Percentiles rank a stretch among this genome's conserved stretches.
Conservation (phyloP, 2,329 filamentous ascomycete genomes). For the Microcyclosporella mali region DNA sequence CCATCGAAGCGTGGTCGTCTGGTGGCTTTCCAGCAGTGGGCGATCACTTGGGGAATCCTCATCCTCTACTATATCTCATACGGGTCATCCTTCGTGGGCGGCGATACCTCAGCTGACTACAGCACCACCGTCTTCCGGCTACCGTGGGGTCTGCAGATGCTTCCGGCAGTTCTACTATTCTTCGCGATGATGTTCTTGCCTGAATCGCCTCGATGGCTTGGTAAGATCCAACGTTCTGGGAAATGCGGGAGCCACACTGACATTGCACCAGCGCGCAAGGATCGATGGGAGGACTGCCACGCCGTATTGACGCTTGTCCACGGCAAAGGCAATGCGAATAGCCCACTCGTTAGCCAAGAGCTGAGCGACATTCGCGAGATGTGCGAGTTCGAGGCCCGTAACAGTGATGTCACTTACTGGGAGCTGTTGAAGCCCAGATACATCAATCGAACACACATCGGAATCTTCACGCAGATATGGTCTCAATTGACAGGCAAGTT, state of each 20-base stretch:
- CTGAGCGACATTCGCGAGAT: constrained; percentile 60
- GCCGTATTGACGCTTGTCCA: constrained; percentile 58
- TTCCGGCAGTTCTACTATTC: constrained; percentile 43
- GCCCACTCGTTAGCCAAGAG: constrained; percentile 58
- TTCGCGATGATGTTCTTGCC: constrained; percentile 53
- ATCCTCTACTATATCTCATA: constrained; percentile 64
- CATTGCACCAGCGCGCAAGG: constrained; percentile 47
- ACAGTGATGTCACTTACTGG: constrained; percentile 62
- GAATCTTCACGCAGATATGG: constrained; percentile 69
- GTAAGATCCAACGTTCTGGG: no score
- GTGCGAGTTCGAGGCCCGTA: constrained; percentile 64
- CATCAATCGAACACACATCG: constrained; percentile 66
- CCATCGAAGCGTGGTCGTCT: constrained; percentile 55
- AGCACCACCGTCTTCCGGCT: constrained; percentile 45
- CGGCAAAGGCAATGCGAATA: constrained; percentile 40
- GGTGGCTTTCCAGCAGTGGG: constrained; percentile 65
- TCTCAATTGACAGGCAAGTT: constrained; percentile 66
- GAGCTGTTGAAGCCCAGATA: constrained; percentile 69
- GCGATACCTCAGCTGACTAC: constrained; percentile 24
- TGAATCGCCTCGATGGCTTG: constrained; percentile 60
- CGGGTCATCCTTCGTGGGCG: constrained; percentile 56
- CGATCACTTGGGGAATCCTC: constrained; percentile 59
- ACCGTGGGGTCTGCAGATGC: constrained; percentile 45
- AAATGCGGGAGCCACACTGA: no score
- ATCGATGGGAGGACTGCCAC: constrained; percentile 57